Base-by-base conservation (phyloP, 2,329 filamentous ascomycete genomes). In the Pezicula neosporulosa region DNA sequence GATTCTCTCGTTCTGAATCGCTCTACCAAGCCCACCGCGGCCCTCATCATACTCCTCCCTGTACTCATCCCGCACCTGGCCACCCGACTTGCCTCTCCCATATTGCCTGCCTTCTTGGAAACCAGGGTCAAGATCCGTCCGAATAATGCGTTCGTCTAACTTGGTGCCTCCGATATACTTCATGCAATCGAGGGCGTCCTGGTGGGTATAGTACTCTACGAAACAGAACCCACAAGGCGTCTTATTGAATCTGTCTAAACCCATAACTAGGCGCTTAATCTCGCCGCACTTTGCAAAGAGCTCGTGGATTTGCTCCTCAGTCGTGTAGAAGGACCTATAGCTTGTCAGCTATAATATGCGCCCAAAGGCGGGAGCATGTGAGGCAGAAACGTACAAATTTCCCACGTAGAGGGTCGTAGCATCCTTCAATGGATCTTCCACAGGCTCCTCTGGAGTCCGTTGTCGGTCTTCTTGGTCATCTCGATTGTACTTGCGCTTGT, bases 141-240 rank as follows among this genome's bases (percentile, higher is more conserved):
- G 82, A 66, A 99, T 97, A 66, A 99, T 87, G 62, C 94, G 86
- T 78, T 99, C 94, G 70, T 99, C 94, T 43, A 99, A 82, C 76
- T 99, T 99, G 35, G 94, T 99, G 52, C 94, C 94, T 50, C 94
- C 94, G 64, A 99, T 87, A 69, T 97, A 99, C 74, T 97, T 99
- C 85, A 99, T 86, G 72, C 93, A 97, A 70, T 99, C 94, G 46
- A 99, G 80, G 8, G 94, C 94, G 70, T 99, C 94, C 67, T 96
- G 87, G 70, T 97, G 94, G 28, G 87, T 97, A 76, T 97, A 97
- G 75, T 99, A 99, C 73, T 99, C 94, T 65, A 99, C 94, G 67
- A 99, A 99, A 78, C 94, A 99, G 78, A 99, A 99, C 38, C 94
- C 94, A 72, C 94, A 99, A 1, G 94, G 94, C 1, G 94, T 99